phyloP scores from a whole-genome alignment of 2,329 filamentous ascomycete species.

The Ophioceras dolichostomum region DNA sequence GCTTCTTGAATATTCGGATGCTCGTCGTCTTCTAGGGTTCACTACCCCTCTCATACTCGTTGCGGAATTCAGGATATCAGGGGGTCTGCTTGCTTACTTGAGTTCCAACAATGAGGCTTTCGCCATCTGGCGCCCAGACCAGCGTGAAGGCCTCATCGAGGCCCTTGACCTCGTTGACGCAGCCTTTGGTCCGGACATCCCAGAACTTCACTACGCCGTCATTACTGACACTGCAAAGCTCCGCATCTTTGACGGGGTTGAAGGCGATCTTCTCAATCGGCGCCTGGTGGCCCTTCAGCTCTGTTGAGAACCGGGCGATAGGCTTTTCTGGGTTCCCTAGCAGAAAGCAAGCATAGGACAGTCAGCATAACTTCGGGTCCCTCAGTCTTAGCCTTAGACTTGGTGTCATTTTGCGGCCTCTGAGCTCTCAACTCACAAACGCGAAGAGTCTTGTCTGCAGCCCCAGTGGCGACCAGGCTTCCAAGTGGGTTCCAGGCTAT shows the following conservation, averaged over 20 bases:
- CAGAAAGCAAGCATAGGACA: background rate
- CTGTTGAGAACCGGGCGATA: conserved; percentile 61
- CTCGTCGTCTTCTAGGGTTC: too few species aligned
- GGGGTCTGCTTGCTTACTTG: conserved; percentile 46
- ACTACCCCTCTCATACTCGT: too few species aligned
- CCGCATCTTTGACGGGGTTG: conserved; percentile 64
- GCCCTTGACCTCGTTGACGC: conserved; percentile 56
- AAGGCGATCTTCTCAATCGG: conserved; percentile 66
- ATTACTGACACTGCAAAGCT: conserved; percentile 61
- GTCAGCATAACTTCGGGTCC: too few species aligned
- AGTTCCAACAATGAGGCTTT: conserved; percentile 58
- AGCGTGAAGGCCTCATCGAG: conserved; percentile 58
- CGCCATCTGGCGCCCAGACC: conserved; percentile 62
- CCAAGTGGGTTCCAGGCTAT: conserved; percentile 86
- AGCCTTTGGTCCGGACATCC: conserved; percentile 64
- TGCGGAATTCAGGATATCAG: too few species aligned
- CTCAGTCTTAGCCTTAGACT: background rate
- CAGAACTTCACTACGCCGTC: conserved; percentile 69
- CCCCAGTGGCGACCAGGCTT: conserved; percentile 71
- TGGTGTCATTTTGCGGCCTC: too few species aligned
- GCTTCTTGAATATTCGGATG: too few species aligned
- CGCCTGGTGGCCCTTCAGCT: conserved; percentile 55
- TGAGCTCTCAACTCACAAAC: conserved; percentile 58
- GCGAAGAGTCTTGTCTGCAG: conserved; percentile 55
- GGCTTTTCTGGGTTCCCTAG: conserved; percentile 65